phyloP scores from a whole-genome alignment of 441 rosid species.

The Hypseocharis bilobata region DNA sequence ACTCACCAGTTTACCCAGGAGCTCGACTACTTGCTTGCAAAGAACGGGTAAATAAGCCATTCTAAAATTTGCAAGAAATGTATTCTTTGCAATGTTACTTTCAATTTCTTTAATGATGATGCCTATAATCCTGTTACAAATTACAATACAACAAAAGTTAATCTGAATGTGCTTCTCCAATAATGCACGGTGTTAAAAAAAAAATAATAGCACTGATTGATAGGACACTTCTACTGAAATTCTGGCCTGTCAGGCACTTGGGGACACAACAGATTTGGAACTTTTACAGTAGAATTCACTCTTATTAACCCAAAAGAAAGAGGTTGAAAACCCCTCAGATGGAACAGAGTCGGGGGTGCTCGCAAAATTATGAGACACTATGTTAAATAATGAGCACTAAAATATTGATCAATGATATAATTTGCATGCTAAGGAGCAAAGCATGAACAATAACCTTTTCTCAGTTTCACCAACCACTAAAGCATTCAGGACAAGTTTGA shows the following conservation, averaged over 20 bases:
- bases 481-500: slow-evolving; percentile 64
- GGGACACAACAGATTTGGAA: too few species aligned
- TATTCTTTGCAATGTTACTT: slow-evolving; percentile 70
- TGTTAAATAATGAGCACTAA: too few species aligned
- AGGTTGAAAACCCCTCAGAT: neutral
- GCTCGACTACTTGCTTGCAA: slow-evolving; percentile 74
- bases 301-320: neutral
- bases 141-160: slow-evolving; percentile 22
- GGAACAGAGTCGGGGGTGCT: too few species aligned
- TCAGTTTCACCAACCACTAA: slow-evolving; percentile 85
- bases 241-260: too few species aligned
- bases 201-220: neutral
- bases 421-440: neutral
- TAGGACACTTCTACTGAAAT: too few species aligned
- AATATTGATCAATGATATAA: too few species aligned
- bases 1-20: slow-evolving; percentile 78
- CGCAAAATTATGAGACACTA: too few species aligned
- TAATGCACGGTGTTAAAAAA: neutral
- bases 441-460: slow-evolving; percentile 52
- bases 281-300: too few species aligned
- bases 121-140: slow-evolving; percentile 63
- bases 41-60: slow-evolving; percentile 71
- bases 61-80: slow-evolving; percentile 75
- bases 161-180: neutral
- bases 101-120: slow-evolving; percentile 80